Evolutionary conservation across 371 early-diverging fungal genomes (phyloP).

Genomic region (Entomophthora muscae): DNA sequence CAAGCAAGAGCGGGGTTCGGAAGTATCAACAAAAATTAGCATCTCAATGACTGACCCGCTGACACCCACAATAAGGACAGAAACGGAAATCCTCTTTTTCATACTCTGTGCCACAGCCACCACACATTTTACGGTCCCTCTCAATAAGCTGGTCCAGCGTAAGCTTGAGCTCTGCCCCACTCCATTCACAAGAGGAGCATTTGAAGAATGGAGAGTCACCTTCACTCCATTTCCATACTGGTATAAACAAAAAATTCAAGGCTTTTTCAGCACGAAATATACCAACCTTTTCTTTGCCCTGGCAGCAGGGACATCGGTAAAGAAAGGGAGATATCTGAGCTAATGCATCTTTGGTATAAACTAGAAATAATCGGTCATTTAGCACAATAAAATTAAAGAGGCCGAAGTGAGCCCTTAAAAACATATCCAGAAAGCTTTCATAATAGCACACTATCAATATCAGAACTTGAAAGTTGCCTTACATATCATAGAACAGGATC

Average conservation of each 20-base stretch:
- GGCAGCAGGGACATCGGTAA: neutral
- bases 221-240: neutral
- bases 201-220: neutral
- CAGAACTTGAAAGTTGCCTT: no score
- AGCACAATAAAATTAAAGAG: no score
- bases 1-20: no score
- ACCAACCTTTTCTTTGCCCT: neutral
- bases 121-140: neutral
- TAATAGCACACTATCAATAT: no score
- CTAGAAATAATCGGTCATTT: no score
- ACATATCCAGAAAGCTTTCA: no score
- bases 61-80: conserved; percentile 1
- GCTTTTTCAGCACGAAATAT: neutral
- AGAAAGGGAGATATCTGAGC: neutral
- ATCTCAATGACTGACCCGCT: neutral
- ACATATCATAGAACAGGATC: no score
- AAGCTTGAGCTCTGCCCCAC: neutral
- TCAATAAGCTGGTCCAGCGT: neutral
- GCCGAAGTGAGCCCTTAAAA: no score
- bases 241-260: neutral
- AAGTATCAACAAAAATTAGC: neutral
- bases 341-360: neutral
- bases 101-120: neutral
- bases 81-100: neutral
- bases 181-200: neutral